Base-by-base conservation (phyloP, 2,329 filamentous ascomycete species). In the Talaromyces marneffei region DNA sequence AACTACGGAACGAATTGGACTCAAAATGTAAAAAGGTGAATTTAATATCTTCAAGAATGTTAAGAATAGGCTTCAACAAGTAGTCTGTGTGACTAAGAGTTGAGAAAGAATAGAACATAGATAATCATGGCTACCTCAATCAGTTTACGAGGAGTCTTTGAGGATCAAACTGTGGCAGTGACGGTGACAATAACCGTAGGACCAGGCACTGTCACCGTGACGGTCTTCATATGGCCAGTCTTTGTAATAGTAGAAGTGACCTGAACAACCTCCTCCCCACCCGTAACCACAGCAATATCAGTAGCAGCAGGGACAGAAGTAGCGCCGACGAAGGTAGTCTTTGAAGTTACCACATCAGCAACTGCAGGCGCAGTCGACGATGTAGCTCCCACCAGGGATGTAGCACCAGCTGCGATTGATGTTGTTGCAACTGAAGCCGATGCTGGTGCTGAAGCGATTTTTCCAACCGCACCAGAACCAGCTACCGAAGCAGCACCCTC, bases 401-500 rank as follows among this genome's bases (percentile, higher is more conserved):
- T 20, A 33, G 27, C n/a, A n/a, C 12, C 44, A 6, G 44, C 27
- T 4, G 44, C 18, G 18, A 12, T 25, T 18, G 14, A 12, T 4
- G 50, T 3, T 23, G n/a, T 23, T 37, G 18, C 20, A 25, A 20
- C 25, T 46, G 42, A n/a, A 35, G 18, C 6, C 7, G 48, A 16
- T 6, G 16, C 18, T 37, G 23, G 3, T 27, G 6, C 42, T 9
- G 42, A 3, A 27, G 42, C 20, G n/a, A 44, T 12, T 39, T 23
- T 8, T 23, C 42, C 20, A 59, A 44, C 31, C 4, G 18, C 23
- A 14, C 25, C 37, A 44, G 55, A 46, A 52, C 42, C 18, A 46
- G 42, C 40, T 20, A 46, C 42, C 18, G 56, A 48, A 23, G 56
- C 57, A 39, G 57, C 59, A 18, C 59, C 53, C 27, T 61, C 59